Percentiles rank a stretch among this genome's conserved stretches.
phyloP scores from a whole-genome alignment of 164 flowering plant genomes.

The Tinospora cordifolia region DNA sequence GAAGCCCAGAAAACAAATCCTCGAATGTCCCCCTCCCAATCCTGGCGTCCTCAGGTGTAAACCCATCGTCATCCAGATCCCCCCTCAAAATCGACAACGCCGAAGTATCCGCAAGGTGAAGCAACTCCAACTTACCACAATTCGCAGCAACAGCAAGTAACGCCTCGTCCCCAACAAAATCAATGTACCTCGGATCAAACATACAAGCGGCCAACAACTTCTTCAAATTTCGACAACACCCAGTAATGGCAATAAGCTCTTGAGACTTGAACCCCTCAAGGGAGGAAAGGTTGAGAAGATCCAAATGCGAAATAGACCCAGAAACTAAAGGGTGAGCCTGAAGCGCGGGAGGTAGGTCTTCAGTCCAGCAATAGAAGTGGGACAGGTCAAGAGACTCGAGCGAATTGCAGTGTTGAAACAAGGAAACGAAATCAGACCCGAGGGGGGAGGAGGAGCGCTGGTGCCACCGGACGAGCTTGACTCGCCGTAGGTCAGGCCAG shows the following conservation, averaged over 20 bases:
- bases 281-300: conserved; percentile 49
- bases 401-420: conserved; percentile 28
- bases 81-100: conserved; percentile 29
- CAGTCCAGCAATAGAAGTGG: conserved; percentile 75
- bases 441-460: conserved; percentile 38
- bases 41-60: conserved; percentile 44
- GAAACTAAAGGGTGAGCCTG: conserved; percentile 29
- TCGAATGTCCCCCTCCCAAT: conserved; percentile 36
- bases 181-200: conserved; percentile 74
- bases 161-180: conserved; percentile 67
- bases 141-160: conserved; percentile 40
- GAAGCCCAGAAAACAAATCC: conserved; percentile 45
- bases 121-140: conserved; percentile 43
- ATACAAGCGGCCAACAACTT: conserved; percentile 46
- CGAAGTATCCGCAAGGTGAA: conserved; percentile 60
- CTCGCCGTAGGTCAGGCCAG: conserved; percentile 40
- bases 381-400: conserved; percentile 57
- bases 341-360: conserved; percentile 65
- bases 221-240: conserved; percentile 48
- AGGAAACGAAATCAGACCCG: conserved; percentile 51
- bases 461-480: conserved; percentile 86
- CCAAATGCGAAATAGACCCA: conserved; percentile 29
- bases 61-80: conserved; percentile 38
- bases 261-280: conserved; percentile 62
- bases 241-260: conserved; percentile 47